Conservation (phyloP, 352 stramenopile genomes). For the Globisporangium camurandrum region DNA sequence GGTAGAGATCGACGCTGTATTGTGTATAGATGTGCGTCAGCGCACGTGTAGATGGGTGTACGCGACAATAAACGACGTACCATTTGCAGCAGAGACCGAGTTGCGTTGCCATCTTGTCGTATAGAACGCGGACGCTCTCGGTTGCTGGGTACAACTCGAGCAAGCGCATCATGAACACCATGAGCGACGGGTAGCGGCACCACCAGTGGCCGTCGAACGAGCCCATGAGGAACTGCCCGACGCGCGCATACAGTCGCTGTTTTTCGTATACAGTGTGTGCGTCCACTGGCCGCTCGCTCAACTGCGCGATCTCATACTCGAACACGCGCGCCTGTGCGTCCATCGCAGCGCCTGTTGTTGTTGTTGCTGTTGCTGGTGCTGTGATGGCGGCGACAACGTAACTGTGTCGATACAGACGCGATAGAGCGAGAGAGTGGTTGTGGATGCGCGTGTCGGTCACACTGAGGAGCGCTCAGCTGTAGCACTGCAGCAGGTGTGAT, state of each 20-base stretch:
- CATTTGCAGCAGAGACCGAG: slow-evolving; percentile 56
- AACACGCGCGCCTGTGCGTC: slow-evolving; percentile 22
- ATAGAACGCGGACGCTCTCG: slow-evolving; percentile 68
- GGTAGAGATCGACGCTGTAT: slow-evolving; percentile 78
- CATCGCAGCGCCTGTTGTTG: too few species aligned
- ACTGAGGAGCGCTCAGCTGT: too few species aligned
- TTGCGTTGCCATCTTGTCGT: slow-evolving; percentile 64
- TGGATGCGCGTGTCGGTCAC: too few species aligned
- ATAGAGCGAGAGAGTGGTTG: too few species aligned
- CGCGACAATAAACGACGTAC: slow-evolving; percentile 19
- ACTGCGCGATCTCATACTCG: slow-evolving; percentile 33
- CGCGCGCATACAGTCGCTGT: slow-evolving; percentile 65
- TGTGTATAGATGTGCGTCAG: neutral
- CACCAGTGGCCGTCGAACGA: slow-evolving; percentile 71
- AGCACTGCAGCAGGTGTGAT: too few species aligned
- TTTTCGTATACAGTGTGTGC: slow-evolving; percentile 35
- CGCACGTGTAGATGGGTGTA: too few species aligned
- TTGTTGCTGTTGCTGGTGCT: too few species aligned
- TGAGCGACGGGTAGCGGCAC: slow-evolving; percentile 70
- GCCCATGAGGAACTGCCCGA: slow-evolving; percentile 74
- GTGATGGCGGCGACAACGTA: too few species aligned
- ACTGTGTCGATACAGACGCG: too few species aligned
- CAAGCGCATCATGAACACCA: slow-evolving; percentile 85
- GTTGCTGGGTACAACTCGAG: slow-evolving; percentile 66
- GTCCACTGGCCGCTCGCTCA: slow-evolving; percentile 11